Conservation (phyloP, 805 yeast species). For the Yarrowia alimentaria region DNA sequence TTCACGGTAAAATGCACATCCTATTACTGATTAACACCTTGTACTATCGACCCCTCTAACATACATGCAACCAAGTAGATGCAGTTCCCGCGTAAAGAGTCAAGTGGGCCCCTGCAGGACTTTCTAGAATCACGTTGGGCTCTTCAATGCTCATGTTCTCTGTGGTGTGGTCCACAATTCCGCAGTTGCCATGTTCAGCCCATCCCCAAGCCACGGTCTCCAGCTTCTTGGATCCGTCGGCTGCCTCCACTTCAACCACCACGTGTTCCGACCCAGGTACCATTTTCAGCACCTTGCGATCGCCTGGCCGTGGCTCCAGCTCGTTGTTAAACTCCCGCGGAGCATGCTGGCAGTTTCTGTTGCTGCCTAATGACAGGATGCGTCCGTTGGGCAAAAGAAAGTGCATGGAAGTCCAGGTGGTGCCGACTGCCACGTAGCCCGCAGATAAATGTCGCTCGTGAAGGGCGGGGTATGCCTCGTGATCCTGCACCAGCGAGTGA, state of each 20-base stretch:
- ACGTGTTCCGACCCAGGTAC: conserved; percentile 89
- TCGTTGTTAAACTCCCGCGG: conserved; percentile 31
- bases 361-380: conserved; percentile 66
- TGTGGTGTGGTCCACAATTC: conserved; percentile 39
- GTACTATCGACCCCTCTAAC: too few species aligned
- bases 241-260: conserved; percentile 36
- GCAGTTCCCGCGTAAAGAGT: conserved; percentile 15
- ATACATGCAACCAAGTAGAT: conserved; percentile 19
- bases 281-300: conserved; percentile 33
- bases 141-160: conserved; percentile 25
- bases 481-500: conserved; percentile 4
- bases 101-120: neutral
- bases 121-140: conserved; percentile 18
- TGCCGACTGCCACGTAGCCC: conserved; percentile 36
- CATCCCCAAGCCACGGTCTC: conserved; percentile 82
- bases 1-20: too few species aligned
- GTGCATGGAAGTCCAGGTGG: conserved; percentile 85
- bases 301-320: neutral
- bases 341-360: conserved; percentile 67
- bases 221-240: neutral
- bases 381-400: conserved; percentile 35
- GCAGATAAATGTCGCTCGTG: neutral
- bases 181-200: conserved; percentile 99
- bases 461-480: conserved; percentile 12
- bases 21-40: neutral